Base-by-base conservation (phyloP, 768 basidiomycete genomes). In the Mrakia frigida region DNA sequence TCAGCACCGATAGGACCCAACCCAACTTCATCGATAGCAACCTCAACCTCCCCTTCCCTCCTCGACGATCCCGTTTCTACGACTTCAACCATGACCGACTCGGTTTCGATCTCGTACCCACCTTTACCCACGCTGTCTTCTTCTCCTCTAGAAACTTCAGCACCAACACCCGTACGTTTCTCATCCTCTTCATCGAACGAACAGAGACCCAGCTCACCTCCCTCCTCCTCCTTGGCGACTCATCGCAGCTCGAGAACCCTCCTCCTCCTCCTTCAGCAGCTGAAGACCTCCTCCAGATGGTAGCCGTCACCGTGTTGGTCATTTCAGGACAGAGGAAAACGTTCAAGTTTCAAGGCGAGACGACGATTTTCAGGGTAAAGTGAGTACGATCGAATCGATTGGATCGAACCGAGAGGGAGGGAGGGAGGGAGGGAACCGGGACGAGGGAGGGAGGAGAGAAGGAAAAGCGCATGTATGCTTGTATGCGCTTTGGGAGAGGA, bases 241-340 rank as follows among this genome's bases (percentile, higher is more conserved):
- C 60, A 16, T 16, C 28, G 10, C 65, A 35, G 18, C 33, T 39
- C 63, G 6, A 16, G 2, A 6, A 9, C 37, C 63, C 37, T 65
- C 63, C 21, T 3, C 56, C 59, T 31, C 9, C 73, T 73, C 25
- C 35, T 33, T 60, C 53, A 37, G 60, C 56, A 37, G 16, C 59
- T 5, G 71, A 72, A 2, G 71, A 72, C 21, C 13, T 53, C 31
- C 18, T 18, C 10, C 16, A 25, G 16, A 61, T 43, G 59, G 70
- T 70, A 3, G 31, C 68, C 0, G 37, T 76, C 6, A 71, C 52
- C n/a, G 39, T 76, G n/a, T 61, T 76, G n/a, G 70, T 76, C 75
- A 76, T 76, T 31, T 61, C 56, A 23, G 75, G 75, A 7, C 70
- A 70, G 61, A 25, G 75, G 10, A 76, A 76, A 43, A 76, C 75